Evolutionary conservation across 352 stramenopile genomes (phyloP), one percentile per base, ranked within the genome.

Genomic region (Globisporangium canariense): DNA sequence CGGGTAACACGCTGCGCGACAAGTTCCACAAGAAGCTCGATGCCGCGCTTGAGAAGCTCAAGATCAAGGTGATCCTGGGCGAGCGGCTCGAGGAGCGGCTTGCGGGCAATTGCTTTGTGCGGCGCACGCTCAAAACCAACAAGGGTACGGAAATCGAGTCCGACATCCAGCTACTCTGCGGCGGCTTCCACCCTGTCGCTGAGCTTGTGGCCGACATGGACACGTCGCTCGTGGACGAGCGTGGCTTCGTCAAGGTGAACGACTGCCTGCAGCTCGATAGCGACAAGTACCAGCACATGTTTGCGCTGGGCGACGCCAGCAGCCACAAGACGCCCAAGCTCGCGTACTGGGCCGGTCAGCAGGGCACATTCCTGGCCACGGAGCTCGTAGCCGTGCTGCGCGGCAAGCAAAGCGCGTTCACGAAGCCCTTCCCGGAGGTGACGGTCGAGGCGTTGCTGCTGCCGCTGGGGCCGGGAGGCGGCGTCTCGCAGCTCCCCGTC

Each of bases 101-200:
- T 22, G 60, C 50, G 2, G 73, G 54, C 11, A 74, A 79, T 43
- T 28, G 2, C 3, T 82, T 81, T 32, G 61, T 70, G 43, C 71
- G 62, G 59, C 70, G 66, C 22, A 73, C 65, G 13, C n/a, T 88
- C 9, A 75, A 70, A 40, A 84, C 76, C 1, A 57, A 69, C 68
- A 85, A 79, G n/a, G 76, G 75, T 50, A 86, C 73, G 20, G 40
- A 40, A 18, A 81, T 89, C 40, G 64, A 69, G 28, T 71, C 72
- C 1, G 78, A 89, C 53, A 70, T 89, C 22, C 78, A 88, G 59
- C 47, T 89, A 7, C 55, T 86, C 22, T 90, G 81, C 50, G 61
- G 60, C n/a, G 75, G 75, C 28, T 76, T 73, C 52, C 11, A 56
- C 9, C 72, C 70, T 2, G 58, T 70, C 4, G 38, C 51, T 14